A percentile compares a stretch with the other conserved stretches of the same genome.
phyloP scores from a whole-genome alignment of 2,329 filamentous ascomycete species.

The Fusarium nurragi region DNA sequence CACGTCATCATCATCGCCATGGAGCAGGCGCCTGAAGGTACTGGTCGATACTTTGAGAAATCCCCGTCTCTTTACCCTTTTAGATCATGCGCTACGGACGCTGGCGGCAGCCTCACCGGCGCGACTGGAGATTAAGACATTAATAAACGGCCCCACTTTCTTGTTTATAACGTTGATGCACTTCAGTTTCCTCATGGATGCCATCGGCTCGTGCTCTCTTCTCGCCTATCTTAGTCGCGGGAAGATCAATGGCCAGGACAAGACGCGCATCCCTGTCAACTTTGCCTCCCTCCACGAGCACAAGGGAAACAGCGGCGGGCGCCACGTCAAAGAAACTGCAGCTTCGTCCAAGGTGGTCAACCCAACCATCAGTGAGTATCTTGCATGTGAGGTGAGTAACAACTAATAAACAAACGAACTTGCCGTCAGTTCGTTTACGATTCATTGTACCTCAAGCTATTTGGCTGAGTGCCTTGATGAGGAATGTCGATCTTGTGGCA shows the following conservation, averaged over 20 bases:
- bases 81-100: constrained; percentile 26
- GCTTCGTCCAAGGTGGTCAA: neutral
- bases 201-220: constrained; percentile 30
- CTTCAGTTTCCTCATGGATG: constrained; percentile 4
- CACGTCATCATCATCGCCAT: neutral
- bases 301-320: constrained; percentile 10
- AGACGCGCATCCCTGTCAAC: constrained; percentile 32
- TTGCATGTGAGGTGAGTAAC: neutral
- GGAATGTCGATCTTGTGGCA: constrained; percentile 2
- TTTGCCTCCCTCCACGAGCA: constrained; percentile 14
- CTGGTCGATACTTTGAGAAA: constrained; percentile 11
- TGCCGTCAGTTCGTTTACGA: neutral
- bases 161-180: constrained; percentile 26
- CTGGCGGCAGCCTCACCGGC: constrained; percentile 38
- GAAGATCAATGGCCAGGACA: constrained; percentile 40
- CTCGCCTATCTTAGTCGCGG: constrained; percentile 44
- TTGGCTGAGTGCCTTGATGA: too few species aligned
- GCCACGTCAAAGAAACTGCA: constrained; percentile 1
- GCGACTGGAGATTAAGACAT: constrained; percentile 43
- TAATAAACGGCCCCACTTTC: constrained; percentile 36
- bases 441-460: neutral
- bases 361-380: neutral
- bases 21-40: constrained; percentile 20
- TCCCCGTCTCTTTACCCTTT: constrained; percentile 21
- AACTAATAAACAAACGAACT: neutral